Evolutionary conservation across 2,329 filamentous ascomycete genomes (phyloP), one percentile per base, ranked within the genome.

Genomic region (Bipolaris bicolor): DNA sequence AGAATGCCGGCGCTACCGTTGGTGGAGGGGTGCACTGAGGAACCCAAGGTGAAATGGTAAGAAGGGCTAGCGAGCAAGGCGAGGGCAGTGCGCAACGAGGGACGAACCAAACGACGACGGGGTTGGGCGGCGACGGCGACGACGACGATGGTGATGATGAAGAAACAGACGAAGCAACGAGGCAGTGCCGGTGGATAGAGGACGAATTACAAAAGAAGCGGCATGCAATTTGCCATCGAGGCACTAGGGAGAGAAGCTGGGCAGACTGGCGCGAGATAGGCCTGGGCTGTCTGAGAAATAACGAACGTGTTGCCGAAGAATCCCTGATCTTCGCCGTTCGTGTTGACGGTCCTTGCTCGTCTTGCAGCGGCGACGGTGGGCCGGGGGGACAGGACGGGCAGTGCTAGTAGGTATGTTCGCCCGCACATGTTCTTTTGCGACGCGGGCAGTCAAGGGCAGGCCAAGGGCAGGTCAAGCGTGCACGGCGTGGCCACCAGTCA

Each of bases 251-350:
- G 10, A 48, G 46, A 33, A 36, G 45, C 26, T 48, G 45, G 34
- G 47, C 24, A 51, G 24, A 18, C 31, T 26, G 53, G 44, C 48
- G 16, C 53, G 15, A 45, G 31, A 57, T 41, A 44, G 52, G 53
- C 40, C 53, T 48, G 53, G 44, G n/a, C 40, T 40, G 46, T 45
- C 24, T 45, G 45, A 40, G 45, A 53, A 58, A 58, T 58, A 58
- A 57, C 48, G 53, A 58, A 47, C 29, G 45, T 45, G 43, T 31
- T 57, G 58, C 50, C 55, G 55, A 54, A 41, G 18, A 49, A 58
- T 60, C 50, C 58, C 58, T 60, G 55, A 54, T 51, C 34, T 40
- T 51, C 50, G 50, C 50, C 58, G 55, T 55, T 60, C 47, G 55
- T 48, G 34, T 44, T 44, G 29, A 34, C 39, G 51, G 52, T 44